Conservation (phyloP, 2,329 filamentous ascomycete genomes). For the Pestalotiopsis sp. region DNA sequence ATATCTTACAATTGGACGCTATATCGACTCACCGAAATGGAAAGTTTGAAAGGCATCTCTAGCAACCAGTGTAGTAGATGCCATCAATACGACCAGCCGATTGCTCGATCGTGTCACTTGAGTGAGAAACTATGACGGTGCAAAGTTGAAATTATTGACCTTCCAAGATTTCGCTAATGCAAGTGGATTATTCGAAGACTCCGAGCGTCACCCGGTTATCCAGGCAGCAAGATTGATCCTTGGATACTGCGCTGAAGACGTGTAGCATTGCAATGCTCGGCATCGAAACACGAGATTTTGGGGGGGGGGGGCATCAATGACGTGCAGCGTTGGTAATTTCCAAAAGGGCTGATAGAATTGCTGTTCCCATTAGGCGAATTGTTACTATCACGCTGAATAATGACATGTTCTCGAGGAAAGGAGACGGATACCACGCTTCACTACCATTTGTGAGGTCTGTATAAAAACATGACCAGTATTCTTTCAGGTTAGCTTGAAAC, state of each 20-base stretch:
- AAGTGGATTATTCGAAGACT: neutral
- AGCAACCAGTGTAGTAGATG: too few relatives aligned
- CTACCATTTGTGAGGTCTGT: neutral
- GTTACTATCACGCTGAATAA: neutral
- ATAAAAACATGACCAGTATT: neutral
- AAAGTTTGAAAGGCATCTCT: too few relatives aligned
- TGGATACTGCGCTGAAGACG: neutral
- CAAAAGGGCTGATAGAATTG: neutral
- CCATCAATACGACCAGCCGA: too few relatives aligned
- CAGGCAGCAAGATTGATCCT: neutral
- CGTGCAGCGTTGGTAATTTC: neutral
- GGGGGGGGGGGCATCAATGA: neutral
- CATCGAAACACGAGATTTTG: neutral
- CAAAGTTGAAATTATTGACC: neutral
- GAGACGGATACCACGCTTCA: neutral
- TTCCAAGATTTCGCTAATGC: neutral
- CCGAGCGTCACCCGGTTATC: neutral
- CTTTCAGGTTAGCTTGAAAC: neutral
- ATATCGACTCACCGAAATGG: too few relatives aligned
- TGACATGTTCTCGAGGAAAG: neutral
- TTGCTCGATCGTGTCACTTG: too few relatives aligned
- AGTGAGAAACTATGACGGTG: too few relatives aligned
- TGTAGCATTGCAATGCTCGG: neutral
- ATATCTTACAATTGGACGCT: too few relatives aligned
- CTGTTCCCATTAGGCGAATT: neutral